Conservation (phyloP, 73 alveolate species). For the Paramecium bursaria region DNA sequence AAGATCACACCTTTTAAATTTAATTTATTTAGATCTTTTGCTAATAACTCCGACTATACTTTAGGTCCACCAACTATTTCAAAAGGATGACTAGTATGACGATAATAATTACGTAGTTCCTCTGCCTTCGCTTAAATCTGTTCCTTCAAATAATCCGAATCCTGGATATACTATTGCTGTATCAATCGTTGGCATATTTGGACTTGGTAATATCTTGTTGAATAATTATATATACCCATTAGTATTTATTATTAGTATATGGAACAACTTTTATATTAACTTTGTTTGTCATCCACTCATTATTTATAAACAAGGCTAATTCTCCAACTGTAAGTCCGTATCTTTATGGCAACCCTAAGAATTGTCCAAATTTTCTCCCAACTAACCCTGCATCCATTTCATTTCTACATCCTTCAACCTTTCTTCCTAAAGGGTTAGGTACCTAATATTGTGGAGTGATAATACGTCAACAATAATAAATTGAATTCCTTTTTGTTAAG, state of each 20-base stretch:
- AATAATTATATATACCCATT: conserved; percentile 14
- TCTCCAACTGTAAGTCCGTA: conserved; percentile 70
- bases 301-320: conserved; percentile 62
- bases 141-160: conserved; percentile 65
- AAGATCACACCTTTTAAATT: neutral
- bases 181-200: conserved; percentile 66
- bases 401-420: conserved; percentile 66
- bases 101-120: conserved; percentile 58
- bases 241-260: neutral
- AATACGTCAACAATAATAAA: conserved; percentile 28
- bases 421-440: conserved; percentile 60
- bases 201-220: conserved; percentile 53
- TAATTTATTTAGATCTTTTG: conserved; percentile 3
- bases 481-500: conserved; percentile 26
- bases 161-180: conserved; percentile 71
- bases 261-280: conserved; percentile 18
- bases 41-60: conserved; percentile 2
- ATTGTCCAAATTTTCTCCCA: conserved; percentile 56
- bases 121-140: conserved; percentile 72
- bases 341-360: conserved; percentile 61
- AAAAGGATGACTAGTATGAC: conserved; percentile 62
- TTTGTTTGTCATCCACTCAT: conserved; percentile 48
- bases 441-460: neutral
- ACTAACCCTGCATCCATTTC: conserved; percentile 70
- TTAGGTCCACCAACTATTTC: conserved; percentile 66